Evolutionary conservation across 371 early-diverging fungal genomes (phyloP).

Genomic region (Fennellomyces sp.): DNA sequence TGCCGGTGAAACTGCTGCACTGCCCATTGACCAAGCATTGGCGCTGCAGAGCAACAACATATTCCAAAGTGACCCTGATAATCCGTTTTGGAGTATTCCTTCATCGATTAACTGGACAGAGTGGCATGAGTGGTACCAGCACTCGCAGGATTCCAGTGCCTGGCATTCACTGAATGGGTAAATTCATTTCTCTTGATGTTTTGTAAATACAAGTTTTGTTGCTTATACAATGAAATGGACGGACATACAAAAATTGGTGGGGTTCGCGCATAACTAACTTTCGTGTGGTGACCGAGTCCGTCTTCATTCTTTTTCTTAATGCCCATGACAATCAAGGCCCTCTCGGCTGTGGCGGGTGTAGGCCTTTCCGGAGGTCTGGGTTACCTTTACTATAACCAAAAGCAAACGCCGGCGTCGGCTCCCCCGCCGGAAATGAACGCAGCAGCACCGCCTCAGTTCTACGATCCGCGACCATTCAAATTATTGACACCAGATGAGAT

Average conservation of each 20-base stretch:
- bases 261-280: too few species aligned
- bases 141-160: conserved; percentile 23
- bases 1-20: neutral
- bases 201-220: too few species aligned
- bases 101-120: conserved; percentile 51
- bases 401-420: conserved; percentile 1
- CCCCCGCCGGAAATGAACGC: neutral
- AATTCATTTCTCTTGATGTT: too few species aligned
- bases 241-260: too few species aligned
- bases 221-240: too few species aligned
- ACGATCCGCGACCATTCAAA: conserved; percentile 38
- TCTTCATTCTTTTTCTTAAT: too few species aligned
- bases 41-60: neutral
- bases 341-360: conserved; percentile 19
- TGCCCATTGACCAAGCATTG: neutral
- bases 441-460: conserved; percentile 9
- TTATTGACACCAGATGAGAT: conserved; percentile 32
- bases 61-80: conserved; percentile 46
- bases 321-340: conserved; percentile 1
- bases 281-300: too few species aligned
- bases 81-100: conserved; percentile 49
- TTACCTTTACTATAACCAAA: conserved; percentile 16
- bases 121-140: conserved; percentile 47
- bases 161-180: neutral
- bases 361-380: conserved; percentile 27